phyloP scores from a whole-genome alignment of 768 basidiomycete genomes.

The Lactarius akahatsu region DNA sequence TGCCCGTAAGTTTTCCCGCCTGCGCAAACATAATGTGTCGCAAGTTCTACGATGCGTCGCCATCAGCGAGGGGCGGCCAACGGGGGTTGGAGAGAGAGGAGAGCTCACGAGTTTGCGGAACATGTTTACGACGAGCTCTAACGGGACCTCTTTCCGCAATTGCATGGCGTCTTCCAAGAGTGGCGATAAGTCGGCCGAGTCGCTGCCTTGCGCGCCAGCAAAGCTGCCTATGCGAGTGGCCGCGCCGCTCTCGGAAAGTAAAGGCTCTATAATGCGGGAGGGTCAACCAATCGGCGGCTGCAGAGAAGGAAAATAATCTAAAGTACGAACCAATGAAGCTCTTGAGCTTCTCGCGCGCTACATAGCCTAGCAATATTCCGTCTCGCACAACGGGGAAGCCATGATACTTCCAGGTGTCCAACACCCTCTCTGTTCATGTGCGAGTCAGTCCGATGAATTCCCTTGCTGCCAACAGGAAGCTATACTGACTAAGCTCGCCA shows the following conservation, averaged over 20 bases:
- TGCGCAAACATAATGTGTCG: constrained; percentile 68
- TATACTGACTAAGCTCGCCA: constrained; percentile 46
- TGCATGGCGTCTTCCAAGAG: constrained; percentile 51
- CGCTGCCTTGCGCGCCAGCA: background rate
- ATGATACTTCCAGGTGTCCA: constrained; percentile 48
- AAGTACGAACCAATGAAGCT: constrained; percentile 36
- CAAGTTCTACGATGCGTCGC: constrained; percentile 48
- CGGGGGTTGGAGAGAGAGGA: background rate
- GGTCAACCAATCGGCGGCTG: constrained; percentile 8
- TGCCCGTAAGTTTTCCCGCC: constrained; percentile 56
- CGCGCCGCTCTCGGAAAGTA: constrained; percentile 11
- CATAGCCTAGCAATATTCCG: constrained; percentile 57
- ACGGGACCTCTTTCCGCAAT: constrained; percentile 65
- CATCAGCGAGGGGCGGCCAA: constrained; percentile 17
- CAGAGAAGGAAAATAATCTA: background rate
- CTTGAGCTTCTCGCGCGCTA: constrained; percentile 54
- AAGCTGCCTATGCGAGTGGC: constrained; percentile 18
- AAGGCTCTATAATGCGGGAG: constrained; percentile 14
- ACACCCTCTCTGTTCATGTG: constrained; percentile 38
- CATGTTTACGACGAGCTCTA: constrained; percentile 69
- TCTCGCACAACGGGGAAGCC: constrained; percentile 65
- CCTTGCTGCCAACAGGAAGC: background rate
- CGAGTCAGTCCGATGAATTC: constrained; percentile 2
- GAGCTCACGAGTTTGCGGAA: constrained; percentile 64
- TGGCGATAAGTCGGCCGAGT: constrained; percentile 35